Evolutionary conservation across 176 grass and related monocot genomes (phyloP), one percentile per base, ranked within the genome.

Genomic region (Otatea glauca): DNA sequence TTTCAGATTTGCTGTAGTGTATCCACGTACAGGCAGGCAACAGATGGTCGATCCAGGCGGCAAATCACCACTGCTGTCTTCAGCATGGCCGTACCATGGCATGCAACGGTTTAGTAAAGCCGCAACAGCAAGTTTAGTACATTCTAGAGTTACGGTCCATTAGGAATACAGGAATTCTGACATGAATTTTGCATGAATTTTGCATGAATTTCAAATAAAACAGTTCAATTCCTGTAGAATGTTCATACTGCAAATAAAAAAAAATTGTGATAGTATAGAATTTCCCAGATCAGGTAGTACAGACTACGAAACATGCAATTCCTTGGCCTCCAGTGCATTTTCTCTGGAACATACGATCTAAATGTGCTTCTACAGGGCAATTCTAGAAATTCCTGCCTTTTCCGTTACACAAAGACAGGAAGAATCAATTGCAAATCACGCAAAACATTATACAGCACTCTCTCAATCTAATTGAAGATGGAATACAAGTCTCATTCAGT

Each of bases 361-460:
- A 67, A 62, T 74, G 32, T 17, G 61, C 62, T 74, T 83, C 60
- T 87, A 91, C 41, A 75, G 21, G 81, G 75, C 43, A 82, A 17
- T 18, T 47, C 70, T 67, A 81, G 47, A 68, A 67, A 74, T 45
- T 75, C 7, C 59, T n/a, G 17, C 56, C 66, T 82, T 75, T 86
- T 78, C 23, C 62, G 70, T 87, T 80, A 74, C 84, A 54, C 13
- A 78, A 38, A 77, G 68, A 68, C 39, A 73, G 21, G 80, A 78
- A 79, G 49, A 83, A 83, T 70, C n/a, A 51, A 83, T 83, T 83
- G 72, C 60, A 90, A 74, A 79, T 74, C 42, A 79, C 42, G 81
- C 67, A 74, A 74, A 85, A 76, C 62, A 74, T 59, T 78, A 50
- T 21, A 87, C 84, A 14, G 67, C 29, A 10, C 61, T 21, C 68